phyloP scores from a whole-genome alignment of 83 land plant genomes.

The Thuja plicata region DNA sequence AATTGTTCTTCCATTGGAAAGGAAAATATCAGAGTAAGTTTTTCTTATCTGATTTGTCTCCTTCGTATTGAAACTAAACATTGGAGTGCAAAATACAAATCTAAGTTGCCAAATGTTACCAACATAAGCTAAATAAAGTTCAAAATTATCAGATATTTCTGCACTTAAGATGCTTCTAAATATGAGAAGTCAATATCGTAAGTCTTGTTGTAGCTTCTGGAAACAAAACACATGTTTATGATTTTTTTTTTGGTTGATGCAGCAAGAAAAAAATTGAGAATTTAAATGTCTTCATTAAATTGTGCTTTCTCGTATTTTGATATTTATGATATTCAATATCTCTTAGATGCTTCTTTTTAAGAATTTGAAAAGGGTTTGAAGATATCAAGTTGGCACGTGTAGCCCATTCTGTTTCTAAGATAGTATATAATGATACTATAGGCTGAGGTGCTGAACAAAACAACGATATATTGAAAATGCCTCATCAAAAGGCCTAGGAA shows the following conservation, averaged over 20 bases:
- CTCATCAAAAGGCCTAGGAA: too few relatives aligned
- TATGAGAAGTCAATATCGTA: neutral
- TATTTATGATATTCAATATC: neutral
- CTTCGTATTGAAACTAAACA: neutral
- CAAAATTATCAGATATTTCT: neutral
- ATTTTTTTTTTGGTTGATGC: neutral
- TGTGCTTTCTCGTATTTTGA: neutral
- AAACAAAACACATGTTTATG: neutral
- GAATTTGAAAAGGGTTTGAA: neutral
- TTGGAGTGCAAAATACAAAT: neutral
- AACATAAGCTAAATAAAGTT: neutral
- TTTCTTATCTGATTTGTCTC: neutral
- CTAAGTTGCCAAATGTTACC: neutral
- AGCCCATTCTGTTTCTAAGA: neutral
- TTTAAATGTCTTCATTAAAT: neutral
- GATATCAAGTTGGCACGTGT: neutral
- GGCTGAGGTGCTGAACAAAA: too few relatives aligned
- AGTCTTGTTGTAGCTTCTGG: neutral
- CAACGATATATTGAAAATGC: neutral
- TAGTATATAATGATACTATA: neutral
- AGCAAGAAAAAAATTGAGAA: neutral
- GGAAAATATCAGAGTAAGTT: constrained; percentile 37
- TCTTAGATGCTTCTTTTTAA: neutral
- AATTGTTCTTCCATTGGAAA: constrained; percentile 76
- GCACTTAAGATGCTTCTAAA: neutral